A percentile compares a stretch with the other conserved stretches of the same genome.
Conservation (phyloP, 164 flowering plant species). For the Houttuynia cordata region DNA sequence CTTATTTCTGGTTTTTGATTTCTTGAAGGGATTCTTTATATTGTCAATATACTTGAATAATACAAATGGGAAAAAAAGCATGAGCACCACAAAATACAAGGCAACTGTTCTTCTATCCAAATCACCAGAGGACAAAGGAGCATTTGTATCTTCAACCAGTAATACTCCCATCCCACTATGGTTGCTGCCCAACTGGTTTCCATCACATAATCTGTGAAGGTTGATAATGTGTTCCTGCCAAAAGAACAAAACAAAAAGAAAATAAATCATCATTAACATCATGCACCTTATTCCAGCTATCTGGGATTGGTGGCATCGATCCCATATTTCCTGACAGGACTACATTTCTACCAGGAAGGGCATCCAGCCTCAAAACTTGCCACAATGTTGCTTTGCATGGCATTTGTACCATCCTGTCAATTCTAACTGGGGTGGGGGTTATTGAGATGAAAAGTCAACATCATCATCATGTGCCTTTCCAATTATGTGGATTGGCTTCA, state of each 20-base stretch:
- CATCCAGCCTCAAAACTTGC: too few species aligned
- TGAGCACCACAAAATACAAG: constrained; percentile 44
- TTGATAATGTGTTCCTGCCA: constrained; percentile 47
- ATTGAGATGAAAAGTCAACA: too few species aligned
- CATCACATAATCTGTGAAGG: constrained; percentile 33
- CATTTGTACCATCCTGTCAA: too few species aligned
- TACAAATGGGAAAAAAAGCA: constrained; percentile 52
- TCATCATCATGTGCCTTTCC: too few species aligned
- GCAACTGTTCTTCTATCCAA: constrained; percentile 47
- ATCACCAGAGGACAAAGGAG: constrained; percentile 14
- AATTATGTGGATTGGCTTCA: too few species aligned
- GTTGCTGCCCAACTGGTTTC: constrained; percentile 11
- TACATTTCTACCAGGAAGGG: too few species aligned
- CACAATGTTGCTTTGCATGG: too few species aligned
- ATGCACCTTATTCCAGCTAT: not conserved
- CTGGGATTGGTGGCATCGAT: too few species aligned
- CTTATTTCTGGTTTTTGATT: constrained; percentile 45
- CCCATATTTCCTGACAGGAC: too few species aligned
- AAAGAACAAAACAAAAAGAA: constrained; percentile 7
- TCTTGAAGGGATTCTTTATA: constrained; percentile 29
- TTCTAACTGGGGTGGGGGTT: too few species aligned
- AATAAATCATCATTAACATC: not conserved
- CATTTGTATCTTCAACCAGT: constrained; percentile 19
- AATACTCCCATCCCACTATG: constrained; percentile 9
- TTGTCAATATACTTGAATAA: constrained; percentile 56